phyloP scores from a whole-genome alignment of 2,329 filamentous ascomycete species.

The Colletotrichum gigasporum region DNA sequence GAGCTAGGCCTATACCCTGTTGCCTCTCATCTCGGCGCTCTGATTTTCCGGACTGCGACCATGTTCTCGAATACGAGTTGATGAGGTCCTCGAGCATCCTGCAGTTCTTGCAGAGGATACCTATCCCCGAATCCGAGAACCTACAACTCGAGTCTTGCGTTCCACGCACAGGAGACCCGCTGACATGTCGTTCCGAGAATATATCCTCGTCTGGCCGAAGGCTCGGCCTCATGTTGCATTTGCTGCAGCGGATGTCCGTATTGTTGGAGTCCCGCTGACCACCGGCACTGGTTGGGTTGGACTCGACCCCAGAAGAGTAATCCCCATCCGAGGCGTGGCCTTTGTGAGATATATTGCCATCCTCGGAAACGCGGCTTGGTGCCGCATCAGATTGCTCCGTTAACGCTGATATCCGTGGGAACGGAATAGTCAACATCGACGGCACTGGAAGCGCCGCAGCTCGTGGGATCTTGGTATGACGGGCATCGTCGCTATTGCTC shows the following conservation, averaged over 20 bases:
- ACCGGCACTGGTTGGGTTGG: conserved; percentile 19
- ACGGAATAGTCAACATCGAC: conserved; percentile 15
- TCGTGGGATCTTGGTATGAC: background rate
- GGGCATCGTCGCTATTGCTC: background rate
- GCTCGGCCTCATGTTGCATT: conserved; percentile 25
- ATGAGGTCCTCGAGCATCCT: conserved; percentile 28
- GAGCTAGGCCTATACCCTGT: too few species aligned
- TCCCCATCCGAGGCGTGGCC: conserved; percentile 14
- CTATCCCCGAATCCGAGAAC: conserved; percentile 29
- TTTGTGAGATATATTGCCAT: background rate
- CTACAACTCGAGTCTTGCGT: conserved; percentile 6
- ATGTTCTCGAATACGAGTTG: conserved; percentile 26
- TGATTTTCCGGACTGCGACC: conserved; percentile 5
- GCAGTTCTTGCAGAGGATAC: conserved; percentile 22
- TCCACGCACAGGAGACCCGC: background rate
- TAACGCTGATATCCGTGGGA: conserved; percentile 24
- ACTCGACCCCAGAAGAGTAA: conserved; percentile 25
- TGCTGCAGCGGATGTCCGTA: conserved; percentile 27
- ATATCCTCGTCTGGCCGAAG: conserved; percentile 18
- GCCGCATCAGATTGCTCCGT: conserved; percentile 21
- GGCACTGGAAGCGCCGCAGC: background rate
- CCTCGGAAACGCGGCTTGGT: background rate
- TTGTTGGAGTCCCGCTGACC: conserved; percentile 5
- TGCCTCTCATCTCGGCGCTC: background rate
- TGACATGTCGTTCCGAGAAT: background rate